Conservation (phyloP, 225 moss, liverwort and hornwort genomes). For the Neckera pumila region DNA sequence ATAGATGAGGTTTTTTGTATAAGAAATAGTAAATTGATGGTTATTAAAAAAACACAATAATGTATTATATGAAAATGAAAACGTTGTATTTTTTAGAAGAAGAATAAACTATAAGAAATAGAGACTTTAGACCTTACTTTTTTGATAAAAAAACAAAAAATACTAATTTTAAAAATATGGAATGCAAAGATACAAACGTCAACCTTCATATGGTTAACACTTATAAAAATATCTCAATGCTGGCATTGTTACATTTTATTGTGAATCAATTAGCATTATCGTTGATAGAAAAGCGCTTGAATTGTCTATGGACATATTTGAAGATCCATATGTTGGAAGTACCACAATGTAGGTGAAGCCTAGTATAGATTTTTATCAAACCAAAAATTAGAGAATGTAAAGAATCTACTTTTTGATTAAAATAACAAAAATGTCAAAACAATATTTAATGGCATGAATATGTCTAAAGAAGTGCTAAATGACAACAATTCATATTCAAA, state of each 20-base stretch:
- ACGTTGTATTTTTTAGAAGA: background rate
- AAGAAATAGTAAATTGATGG: too few relatives aligned
- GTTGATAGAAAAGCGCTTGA: background rate
- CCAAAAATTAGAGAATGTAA: background rate
- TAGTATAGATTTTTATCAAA: background rate
- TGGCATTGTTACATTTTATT: background rate
- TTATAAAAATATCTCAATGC: background rate
- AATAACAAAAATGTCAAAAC: background rate
- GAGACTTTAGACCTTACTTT: background rate
- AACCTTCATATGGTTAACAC: background rate
- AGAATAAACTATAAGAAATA: background rate
- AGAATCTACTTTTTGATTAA: too few relatives aligned
- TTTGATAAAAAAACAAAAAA: background rate
- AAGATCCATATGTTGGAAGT: background rate
- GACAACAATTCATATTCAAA: background rate
- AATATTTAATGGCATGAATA: background rate
- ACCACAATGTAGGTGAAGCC: background rate
- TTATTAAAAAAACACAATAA: background rate
- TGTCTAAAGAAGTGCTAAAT: background rate
- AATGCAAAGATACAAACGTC: background rate
- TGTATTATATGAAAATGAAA: background rate
- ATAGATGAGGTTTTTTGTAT: background rate
- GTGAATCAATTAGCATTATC: background rate
- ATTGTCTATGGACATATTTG: conserved; percentile 13
- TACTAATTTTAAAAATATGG: background rate